phyloP scores from a whole-genome alignment of 2,329 filamentous ascomycete species.

The Gnomoniopsis smithogilvyi region DNA sequence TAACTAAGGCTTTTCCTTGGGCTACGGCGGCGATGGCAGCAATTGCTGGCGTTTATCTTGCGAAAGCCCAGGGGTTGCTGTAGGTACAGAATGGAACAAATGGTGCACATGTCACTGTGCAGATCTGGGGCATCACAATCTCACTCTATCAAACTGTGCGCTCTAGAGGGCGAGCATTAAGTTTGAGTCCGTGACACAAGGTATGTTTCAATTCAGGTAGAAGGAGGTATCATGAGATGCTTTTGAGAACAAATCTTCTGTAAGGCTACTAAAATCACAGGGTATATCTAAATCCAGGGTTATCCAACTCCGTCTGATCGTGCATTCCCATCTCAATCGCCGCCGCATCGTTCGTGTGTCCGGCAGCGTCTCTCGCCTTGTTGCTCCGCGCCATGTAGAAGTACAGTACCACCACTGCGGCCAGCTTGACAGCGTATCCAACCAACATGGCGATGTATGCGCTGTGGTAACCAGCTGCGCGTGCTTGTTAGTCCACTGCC shows the following conservation, averaged over 20 bases:
- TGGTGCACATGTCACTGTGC: no score
- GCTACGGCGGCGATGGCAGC: neutral
- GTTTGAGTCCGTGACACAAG: no score
- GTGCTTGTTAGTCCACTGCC: neutral
- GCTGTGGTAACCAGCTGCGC: constrained; percentile 28
- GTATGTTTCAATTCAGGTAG: no score
- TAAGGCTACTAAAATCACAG: neutral
- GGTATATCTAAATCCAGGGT: constrained; percentile 28
- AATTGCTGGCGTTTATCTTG: neutral
- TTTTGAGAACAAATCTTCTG: no score
- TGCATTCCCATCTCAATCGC: constrained; percentile 30
- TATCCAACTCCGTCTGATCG: constrained; percentile 29
- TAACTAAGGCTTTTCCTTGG: neutral
- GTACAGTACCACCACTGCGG: constrained; percentile 25
- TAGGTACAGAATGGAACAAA: no score
- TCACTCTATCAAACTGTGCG: no score
- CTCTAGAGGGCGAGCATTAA: no score
- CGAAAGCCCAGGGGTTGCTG: neutral
- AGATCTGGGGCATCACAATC: no score
- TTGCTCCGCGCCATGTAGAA: constrained; percentile 28
- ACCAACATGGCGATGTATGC: constrained; percentile 32
- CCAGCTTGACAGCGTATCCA: constrained; percentile 27
- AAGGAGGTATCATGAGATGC: no score
- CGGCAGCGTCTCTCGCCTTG: constrained; percentile 27
- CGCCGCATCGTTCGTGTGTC: constrained; percentile 24